These are phyloP conservation scores for Leucogyrophana mollusca DNA, from an alignment of 768 basidiomycete species.

Conservation along the genomic window DNA sequence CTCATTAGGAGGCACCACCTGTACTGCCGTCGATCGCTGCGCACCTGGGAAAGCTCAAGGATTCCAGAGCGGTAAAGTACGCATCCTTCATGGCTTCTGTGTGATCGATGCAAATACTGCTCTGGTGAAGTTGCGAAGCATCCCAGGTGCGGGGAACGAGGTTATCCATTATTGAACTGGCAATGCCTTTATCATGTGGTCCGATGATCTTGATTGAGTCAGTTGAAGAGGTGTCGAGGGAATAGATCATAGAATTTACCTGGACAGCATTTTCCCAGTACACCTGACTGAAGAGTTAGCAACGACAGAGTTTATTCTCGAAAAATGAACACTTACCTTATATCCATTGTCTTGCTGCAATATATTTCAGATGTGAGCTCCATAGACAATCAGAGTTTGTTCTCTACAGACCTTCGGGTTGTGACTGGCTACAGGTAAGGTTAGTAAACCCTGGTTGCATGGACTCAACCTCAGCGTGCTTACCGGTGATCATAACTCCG, in stretches of 20 bases:
- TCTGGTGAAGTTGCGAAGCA: constrained; percentile 31
- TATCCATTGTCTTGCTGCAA: constrained; percentile 82
- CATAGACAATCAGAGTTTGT: no score
- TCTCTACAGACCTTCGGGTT: constrained; percentile 85
- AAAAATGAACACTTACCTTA: constrained; percentile 52
- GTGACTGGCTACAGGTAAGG: constrained; percentile 59
- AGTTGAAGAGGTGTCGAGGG: neutral
- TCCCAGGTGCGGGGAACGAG: constrained; percentile 53
- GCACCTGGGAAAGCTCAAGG: constrained; percentile 21
- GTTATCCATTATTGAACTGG: constrained; percentile 59
- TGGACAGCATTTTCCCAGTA: constrained; percentile 91
- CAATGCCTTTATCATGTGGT: constrained; percentile 81
- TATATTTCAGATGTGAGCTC: neutral
- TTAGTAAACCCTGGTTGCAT: constrained; percentile 4
- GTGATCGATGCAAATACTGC: constrained; percentile 48
- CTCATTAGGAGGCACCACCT: no score
- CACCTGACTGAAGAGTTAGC: constrained; percentile 44
- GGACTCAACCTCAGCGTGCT: constrained; percentile 14
- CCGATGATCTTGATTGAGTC: constrained; percentile 62
- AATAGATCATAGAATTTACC: constrained; percentile 34
- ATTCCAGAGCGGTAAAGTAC: constrained; percentile 50
- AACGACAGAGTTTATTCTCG: neutral
- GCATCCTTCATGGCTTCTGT: constrained; percentile 57
- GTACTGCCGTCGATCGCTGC: neutral
- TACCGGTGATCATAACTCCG: constrained; percentile 90